A percentile compares a stretch with the other conserved stretches of the same genome.
phyloP scores from a whole-genome alignment of 1,284 basidiomycete species.

The Phellopilus nigrolimitatus region DNA sequence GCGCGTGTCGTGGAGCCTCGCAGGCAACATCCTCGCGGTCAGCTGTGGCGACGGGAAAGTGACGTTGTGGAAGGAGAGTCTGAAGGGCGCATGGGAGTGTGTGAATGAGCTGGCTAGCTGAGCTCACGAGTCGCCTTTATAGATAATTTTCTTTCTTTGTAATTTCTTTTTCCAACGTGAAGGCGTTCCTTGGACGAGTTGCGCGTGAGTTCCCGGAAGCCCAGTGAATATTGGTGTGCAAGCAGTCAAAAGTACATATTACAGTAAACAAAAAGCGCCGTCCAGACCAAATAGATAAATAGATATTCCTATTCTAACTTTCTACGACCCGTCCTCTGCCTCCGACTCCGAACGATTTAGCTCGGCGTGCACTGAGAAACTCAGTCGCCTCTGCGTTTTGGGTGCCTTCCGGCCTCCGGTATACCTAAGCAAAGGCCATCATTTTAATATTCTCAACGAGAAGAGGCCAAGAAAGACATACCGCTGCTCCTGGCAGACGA shows the following conservation, averaged over 20 bases:
- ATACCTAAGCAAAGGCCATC: conserved; percentile 42
- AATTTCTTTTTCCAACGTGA: no score
- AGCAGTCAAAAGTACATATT: neutral
- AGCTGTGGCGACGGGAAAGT: conserved; percentile 99
- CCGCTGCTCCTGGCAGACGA: conserved; percentile 95
- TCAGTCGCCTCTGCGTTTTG: conserved; percentile 83
- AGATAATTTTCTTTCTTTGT: no score
- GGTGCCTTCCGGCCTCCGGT: conserved; percentile 87
- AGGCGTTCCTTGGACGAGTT: neutral
- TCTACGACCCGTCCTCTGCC: neutral
- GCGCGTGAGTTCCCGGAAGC: neutral
- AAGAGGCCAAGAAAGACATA: conserved; percentile 29
- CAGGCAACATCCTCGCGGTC: conserved; percentile 94
- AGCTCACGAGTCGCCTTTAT: no score
- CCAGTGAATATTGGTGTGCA: no score
- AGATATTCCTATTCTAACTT: neutral
- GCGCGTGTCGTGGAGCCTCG: conserved; percentile 96
- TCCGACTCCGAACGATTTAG: conserved; percentile 32
- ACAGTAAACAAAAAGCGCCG: neutral
- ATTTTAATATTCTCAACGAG: conserved; percentile 1
- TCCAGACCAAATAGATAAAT: neutral
- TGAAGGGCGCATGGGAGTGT: conserved; percentile 94
- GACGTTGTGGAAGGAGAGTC: conserved; percentile 96
- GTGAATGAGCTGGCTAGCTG: conserved; percentile 89
- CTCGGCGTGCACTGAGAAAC: conserved; percentile 81